A percentile compares a stretch with the other conserved stretches of the same genome.
Conservation (phyloP, 2,329 filamentous ascomycete genomes). For the Colletotrichum lupini region DNA sequence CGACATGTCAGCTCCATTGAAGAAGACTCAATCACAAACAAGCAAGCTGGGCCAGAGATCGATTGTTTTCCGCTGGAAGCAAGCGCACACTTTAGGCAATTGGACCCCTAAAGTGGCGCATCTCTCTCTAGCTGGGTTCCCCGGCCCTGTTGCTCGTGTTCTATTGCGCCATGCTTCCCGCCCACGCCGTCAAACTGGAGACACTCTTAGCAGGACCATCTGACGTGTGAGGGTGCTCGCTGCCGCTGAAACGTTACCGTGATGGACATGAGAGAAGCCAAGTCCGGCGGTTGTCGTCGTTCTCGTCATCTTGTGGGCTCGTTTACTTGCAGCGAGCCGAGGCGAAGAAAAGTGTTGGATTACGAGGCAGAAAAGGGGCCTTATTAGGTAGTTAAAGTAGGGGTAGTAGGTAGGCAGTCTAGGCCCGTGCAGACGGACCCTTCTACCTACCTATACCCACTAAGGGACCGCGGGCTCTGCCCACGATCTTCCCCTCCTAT, state of each 20-base stretch:
- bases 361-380: no score
- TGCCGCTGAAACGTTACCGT: conserved; percentile 12
- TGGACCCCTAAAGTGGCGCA: neutral
- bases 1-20: neutral
- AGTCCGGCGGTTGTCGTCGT: neutral
- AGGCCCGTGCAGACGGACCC: no score
- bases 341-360: no score
- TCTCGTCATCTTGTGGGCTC: neutral
- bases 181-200: neutral
- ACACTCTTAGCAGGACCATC: neutral
- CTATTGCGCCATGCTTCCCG: neutral
- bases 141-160: no score
- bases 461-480: no score
- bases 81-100: neutral
- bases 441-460: no score
- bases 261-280: neutral
- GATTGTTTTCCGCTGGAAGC: neutral
- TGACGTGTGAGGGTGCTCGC: neutral
- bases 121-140: neutral
- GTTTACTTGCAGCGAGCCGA: neutral
- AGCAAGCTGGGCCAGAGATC: no score
- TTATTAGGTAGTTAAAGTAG: no score
- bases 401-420: no score
- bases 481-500: no score
- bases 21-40: neutral